These are phyloP conservation scores for Xylariaceae sp. DNA, from an alignment of 2,329 filamentous ascomycete species.

Conservation along the genomic window DNA sequence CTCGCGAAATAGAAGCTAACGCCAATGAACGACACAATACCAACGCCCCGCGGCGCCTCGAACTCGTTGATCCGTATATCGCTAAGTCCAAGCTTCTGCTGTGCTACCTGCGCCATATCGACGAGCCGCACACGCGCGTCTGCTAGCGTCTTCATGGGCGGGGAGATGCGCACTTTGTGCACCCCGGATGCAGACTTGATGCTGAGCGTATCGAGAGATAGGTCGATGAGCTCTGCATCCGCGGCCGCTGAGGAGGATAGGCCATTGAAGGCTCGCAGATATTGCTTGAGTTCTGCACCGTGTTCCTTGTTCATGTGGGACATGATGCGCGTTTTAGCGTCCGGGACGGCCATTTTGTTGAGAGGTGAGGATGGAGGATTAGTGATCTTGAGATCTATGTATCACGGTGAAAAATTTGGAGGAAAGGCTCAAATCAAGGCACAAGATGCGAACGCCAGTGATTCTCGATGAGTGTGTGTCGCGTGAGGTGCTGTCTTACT, in stretches of 20 bases:
- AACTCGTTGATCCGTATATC: constrained; percentile 43
- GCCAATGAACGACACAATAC: constrained; percentile 52
- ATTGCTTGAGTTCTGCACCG: constrained; percentile 68
- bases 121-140: constrained; percentile 71
- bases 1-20: constrained; percentile 54
- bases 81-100: constrained; percentile 59
- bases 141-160: constrained; percentile 64
- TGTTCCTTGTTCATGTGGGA: constrained; percentile 88
- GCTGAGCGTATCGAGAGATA: constrained; percentile 62
- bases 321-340: constrained; percentile 61
- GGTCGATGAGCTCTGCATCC: constrained; percentile 61
- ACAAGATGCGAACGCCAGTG: no score
- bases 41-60: constrained; percentile 40
- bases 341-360: constrained; percentile 33
- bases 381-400: no score
- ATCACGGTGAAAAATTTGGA: no score
- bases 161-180: constrained; percentile 61
- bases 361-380: background rate
- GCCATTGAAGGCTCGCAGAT: constrained; percentile 69
- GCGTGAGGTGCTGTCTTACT: no score
- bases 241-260: constrained; percentile 56
- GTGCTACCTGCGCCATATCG: constrained; percentile 61
- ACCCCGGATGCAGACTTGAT: constrained; percentile 51
- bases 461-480: no score
- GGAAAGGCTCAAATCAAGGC: no score